Evolutionary conservation across 2,329 filamentous ascomycete genomes (phyloP), one percentile per base, ranked within the genome.

Genomic region (Teratosphaeria pseudoeucalypti): DNA sequence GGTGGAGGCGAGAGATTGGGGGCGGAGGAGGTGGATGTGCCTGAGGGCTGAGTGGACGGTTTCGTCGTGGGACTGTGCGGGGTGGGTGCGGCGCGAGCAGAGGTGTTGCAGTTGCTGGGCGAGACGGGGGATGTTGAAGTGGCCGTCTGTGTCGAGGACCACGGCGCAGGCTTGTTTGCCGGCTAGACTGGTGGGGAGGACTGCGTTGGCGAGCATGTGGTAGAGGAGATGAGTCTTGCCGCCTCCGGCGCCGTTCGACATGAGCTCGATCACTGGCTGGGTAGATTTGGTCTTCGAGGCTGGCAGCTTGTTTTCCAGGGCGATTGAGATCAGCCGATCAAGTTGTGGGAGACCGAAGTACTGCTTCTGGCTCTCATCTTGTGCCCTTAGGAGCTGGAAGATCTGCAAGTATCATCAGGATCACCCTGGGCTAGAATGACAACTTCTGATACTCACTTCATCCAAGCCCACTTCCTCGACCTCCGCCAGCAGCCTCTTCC

Each of bases 211-310:
- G 32, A 76, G 76, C 49, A 86, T 70, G 61, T 81, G 77, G 71
- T 85, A 84, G 39, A 86, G 72, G 0, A 87, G 68, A 39, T 82
- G 79, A 0, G 83, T 82, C 70, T 85, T 85, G 10, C 84, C 84
- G 11, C 77, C 73, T 29, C 77, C 78, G 3, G 82, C 73, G 12
- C 73, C 73, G 39, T 74, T 71, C 56, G 81, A 82, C 23, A 79
- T 76, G 54, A 86, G 73, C 67, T 85, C 82, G 56, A 86, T 64
- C 5, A 81, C 73, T 0, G 78, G 75, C 10, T 68, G 66, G 23
- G 65, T 57, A 19, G 64, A 52, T 49, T 39, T 57, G 34, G 49
- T 34, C 49, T 63, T 65, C 54, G 57, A 39, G 29, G 59, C 54
- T 23, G 60, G 12, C 29, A 56, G 53, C 47, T 55, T 57, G 53